Evolutionary conservation across 1,139 yeast genomes (phyloP), one percentile per base, ranked within the genome.

Genomic region (Hemisphaericaspora xylanilytica): DNA sequence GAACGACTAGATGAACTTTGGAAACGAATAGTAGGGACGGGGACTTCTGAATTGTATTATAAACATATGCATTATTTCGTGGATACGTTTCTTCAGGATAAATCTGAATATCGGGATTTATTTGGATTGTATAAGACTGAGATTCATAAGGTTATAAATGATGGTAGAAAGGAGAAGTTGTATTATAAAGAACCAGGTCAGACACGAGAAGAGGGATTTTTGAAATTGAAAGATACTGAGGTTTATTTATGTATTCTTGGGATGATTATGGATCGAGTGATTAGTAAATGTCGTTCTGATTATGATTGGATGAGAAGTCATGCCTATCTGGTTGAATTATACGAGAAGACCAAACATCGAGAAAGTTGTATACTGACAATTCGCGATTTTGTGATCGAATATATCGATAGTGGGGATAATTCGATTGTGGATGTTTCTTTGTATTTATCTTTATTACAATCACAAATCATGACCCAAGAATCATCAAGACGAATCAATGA

Each of bases 51-150:
- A 18, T 38, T 70, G 39, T 55, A 51, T 36, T 50, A 51, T 37
- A 42, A 48, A n/a, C 75, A 69, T 41, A 41, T 70, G 12, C 38
- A 40, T n/a, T 67, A 64, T 42, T 44, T 71, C 18, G 39, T 71
- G 9, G 65, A 65, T 17, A 66, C 64, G 7, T 8, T 6, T 48
- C 48, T 48, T 33, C 49, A 50, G 17, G 33, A 40, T 3, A 26
- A 39, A 5, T 32, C 21, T 22, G 64, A 60, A 32, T 55, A 65
- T 1, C 50, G 51, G 28, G 43, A 54, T 26, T 43, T 67, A 13
- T 49, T 65, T 7, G 32, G 25, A 2, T 56, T 65, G 32, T 69
- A 59, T 49, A 57, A 54, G 37, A 44, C 47, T 7, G 65, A 65
- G 15, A 58, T 70, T 3, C 47, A 49, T 12, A 40, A 39, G 10